phyloP scores from a whole-genome alignment of 2,329 filamentous ascomycete species.

The Rachicladosporium sp. region DNA sequence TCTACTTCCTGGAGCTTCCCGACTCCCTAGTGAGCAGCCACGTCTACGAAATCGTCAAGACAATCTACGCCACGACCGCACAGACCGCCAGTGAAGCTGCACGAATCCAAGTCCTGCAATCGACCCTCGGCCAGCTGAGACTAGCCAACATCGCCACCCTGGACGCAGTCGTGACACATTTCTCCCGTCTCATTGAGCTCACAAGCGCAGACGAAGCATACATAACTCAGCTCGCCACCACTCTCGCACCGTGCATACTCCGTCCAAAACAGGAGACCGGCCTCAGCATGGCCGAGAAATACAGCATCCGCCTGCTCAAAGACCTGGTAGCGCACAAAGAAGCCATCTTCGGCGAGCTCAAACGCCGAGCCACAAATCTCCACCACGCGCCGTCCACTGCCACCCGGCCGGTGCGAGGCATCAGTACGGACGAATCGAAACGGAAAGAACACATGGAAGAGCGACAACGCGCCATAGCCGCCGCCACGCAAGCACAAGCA shows the following conservation, averaged over 20 bases:
- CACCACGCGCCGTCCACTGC: conserved; percentile 50
- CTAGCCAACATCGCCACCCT: conserved; percentile 98
- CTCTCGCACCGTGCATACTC: conserved; percentile 73
- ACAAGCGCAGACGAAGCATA: conserved; percentile 92
- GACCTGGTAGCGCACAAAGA: conserved; percentile 93
- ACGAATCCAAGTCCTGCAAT: conserved; percentile 82
- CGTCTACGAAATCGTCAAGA: conserved; percentile 97
- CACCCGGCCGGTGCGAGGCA: conserved; percentile 57
- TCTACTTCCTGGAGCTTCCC: conserved; percentile 89
- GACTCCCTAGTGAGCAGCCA: conserved; percentile 97
- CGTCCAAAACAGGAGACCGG: conserved; percentile 78
- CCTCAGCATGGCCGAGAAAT: conserved; percentile 89
- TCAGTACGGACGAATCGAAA: conserved; percentile 92
- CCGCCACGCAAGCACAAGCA: conserved; percentile 19
- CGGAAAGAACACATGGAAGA: conserved; percentile 90
- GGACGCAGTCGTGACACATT: conserved; percentile 95
- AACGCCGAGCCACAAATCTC: conserved; percentile 63
- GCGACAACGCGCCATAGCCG: conserved; percentile 65
- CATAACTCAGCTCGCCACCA: conserved; percentile 57
- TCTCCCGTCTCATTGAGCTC: conserved; percentile 88
- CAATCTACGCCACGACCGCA: conserved; percentile 76
- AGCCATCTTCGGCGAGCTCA: conserved; percentile 87
- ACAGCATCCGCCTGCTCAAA: conserved; percentile 77
- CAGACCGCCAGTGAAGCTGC: conserved; percentile 65
- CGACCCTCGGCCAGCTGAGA: conserved; percentile 85